Evolutionary conservation across 192 early-diverging fungal species (phyloP).

Genomic region (Powellomyces hirtus): DNA sequence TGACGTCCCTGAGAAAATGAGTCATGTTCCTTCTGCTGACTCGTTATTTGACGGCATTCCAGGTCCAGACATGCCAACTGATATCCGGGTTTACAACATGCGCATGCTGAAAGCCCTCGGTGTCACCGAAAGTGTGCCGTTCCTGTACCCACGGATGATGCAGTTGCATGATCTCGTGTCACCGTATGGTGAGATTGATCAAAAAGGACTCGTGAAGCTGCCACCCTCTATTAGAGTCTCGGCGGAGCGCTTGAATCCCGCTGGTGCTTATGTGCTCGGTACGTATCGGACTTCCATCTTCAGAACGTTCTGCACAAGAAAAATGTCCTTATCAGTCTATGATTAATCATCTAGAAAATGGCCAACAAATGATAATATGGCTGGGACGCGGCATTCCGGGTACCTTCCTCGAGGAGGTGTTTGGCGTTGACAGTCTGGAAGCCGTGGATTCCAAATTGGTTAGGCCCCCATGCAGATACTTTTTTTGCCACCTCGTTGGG

Average conservation of each 20-base stretch:
- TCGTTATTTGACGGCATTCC: no score
- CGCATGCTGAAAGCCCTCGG: slow-evolving; percentile 72
- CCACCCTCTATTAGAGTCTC: slow-evolving; percentile 73
- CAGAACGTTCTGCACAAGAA: neutral
- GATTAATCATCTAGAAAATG: slow-evolving; percentile 64
- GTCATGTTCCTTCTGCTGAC: neutral
- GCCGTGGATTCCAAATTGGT: slow-evolving; percentile 69
- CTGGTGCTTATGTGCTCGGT: slow-evolving; percentile 82
- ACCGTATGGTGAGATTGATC: slow-evolving; percentile 50
- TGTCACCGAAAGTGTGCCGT: slow-evolving; percentile 69
- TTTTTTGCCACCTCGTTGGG: neutral
- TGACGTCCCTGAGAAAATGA: neutral
- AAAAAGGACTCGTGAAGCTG: slow-evolving; percentile 57
- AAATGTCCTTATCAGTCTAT: neutral
- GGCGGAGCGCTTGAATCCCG: slow-evolving; percentile 67
- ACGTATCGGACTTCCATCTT: slow-evolving; percentile 6
- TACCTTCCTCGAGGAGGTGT: slow-evolving; percentile 68
- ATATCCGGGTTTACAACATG: slow-evolving; percentile 80
- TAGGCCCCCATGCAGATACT: slow-evolving; percentile 18
- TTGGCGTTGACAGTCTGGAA: slow-evolving; percentile 76
- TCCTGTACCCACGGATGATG: slow-evolving; percentile 83
- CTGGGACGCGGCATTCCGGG: slow-evolving; percentile 69
- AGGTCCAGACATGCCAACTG: slow-evolving; percentile 71
- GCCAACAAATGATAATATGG: slow-evolving; percentile 79
- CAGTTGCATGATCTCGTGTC: slow-evolving; percentile 62